Base-by-base conservation (phyloP, 106 monocot genomes). In the Apostasia ramifera region DNA sequence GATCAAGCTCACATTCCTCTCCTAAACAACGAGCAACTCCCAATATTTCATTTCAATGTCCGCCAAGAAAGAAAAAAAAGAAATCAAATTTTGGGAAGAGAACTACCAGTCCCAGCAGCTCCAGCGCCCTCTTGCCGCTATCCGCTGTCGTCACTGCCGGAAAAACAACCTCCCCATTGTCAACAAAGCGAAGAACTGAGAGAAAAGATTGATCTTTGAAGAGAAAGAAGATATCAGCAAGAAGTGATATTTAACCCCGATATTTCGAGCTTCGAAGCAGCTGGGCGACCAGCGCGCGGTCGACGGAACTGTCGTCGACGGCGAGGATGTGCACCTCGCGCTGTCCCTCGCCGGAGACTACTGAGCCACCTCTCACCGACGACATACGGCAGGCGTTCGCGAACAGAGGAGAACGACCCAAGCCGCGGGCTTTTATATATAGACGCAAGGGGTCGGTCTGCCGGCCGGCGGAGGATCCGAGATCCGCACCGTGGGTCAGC, bases 261-360 rank as follows among this genome's bases (percentile, higher is more conserved):
- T 75, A 74, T 47, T 83, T 78, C 2, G 80, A 83, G 71, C 63
- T 76, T 4, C 66, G 57, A 42, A 90, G 78, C 0, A 86, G 66
- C 49, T 13, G 72, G 44, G 81, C 78, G 50, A 90, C 78, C n/a
- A 90, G n/a, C 52, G 86, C 86, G 10, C 81, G 71, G 67, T 90
- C 90, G 14, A 90, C 86, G 41, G 83, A 81, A 76, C 85, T 90
- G 45, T 90, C 90, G 48, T 90, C 90, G 8, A 90, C 90, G 5
- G 86, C 90, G 7, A 90, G 68, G 5, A 90, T 83, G 51, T 90
- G 90, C 39, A 61, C 1, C 60, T 41, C 60, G 41, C 6, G 50
- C 50, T 50, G 50, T 8, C 50, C 4, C 50, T 50, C 50, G 50
- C 8, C 50, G 50, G 26, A 26, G 26, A 26, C 26, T 26, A 26